phyloP scores from a whole-genome alignment of 2,329 filamentous ascomycete species.

The Lasiodiplodia sp. region DNA sequence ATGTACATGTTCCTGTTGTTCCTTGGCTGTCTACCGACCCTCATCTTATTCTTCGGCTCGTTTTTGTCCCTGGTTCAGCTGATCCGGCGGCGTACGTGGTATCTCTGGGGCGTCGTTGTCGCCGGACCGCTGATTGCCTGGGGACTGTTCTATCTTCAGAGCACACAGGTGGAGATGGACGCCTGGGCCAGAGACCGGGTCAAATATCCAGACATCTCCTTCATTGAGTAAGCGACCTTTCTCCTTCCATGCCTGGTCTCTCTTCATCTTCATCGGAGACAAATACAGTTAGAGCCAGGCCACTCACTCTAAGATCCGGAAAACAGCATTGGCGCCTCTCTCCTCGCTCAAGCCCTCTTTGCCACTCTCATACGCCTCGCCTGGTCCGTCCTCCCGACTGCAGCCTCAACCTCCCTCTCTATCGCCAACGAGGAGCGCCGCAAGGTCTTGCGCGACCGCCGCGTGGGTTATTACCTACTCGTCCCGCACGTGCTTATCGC shows the following conservation, averaged over 20 bases:
- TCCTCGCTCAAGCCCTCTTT: not conserved
- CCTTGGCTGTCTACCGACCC: not conserved
- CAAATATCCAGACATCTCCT: not conserved
- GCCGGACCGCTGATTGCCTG: not conserved
- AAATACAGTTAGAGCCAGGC: too few relatives aligned
- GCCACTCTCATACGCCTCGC: not conserved
- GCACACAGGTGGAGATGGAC: not conserved
- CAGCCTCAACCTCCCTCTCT: not conserved
- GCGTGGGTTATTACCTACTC: not conserved
- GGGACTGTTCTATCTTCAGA: not conserved
- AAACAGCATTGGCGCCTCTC: not conserved
- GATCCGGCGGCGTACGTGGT: not conserved
- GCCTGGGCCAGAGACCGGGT: not conserved
- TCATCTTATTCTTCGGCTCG: not conserved
- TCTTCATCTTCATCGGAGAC: not conserved
- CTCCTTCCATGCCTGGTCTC: not conserved
- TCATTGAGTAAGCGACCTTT: not conserved
- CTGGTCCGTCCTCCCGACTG: not conserved
- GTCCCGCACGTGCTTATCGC: not conserved
- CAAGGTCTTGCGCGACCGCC: conserved; percentile 2
- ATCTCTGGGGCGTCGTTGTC: conserved; percentile 3
- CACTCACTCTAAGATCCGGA: too few relatives aligned
- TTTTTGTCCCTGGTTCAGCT: not conserved
- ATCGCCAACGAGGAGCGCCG: not conserved
- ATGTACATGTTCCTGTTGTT: not conserved